phyloP scores from a whole-genome alignment of 768 basidiomycete genomes.

The Ramaria sp. region DNA sequence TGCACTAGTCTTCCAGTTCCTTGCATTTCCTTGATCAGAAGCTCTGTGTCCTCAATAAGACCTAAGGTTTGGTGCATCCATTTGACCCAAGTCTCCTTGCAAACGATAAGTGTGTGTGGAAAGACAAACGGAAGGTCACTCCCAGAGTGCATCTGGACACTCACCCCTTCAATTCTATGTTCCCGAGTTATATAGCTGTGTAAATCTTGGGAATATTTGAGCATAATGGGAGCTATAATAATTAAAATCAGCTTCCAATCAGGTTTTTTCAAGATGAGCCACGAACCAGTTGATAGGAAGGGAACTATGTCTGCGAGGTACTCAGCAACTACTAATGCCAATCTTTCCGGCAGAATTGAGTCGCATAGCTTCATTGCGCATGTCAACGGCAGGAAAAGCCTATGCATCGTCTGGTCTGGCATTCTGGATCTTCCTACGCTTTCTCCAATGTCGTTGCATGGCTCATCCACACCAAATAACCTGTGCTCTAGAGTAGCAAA shows the following conservation, averaged over 20 bases:
- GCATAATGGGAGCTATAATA: background rate
- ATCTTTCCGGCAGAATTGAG: background rate
- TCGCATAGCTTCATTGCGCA: conserved; percentile 3
- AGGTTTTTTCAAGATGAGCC: background rate
- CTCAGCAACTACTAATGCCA: background rate
- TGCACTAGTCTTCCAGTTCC: background rate
- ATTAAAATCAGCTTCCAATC: background rate
- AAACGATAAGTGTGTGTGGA: background rate
- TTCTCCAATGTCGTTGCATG: background rate
- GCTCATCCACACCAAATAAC: background rate
- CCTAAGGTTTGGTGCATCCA: background rate
- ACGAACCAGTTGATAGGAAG: background rate
- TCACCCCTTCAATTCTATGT: background rate
- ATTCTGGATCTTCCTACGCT: background rate
- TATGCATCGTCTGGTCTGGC: background rate
- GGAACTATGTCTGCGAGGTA: background rate
- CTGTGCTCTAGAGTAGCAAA: background rate
- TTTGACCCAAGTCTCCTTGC: background rate
- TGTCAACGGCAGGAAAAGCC: conserved; percentile 2
- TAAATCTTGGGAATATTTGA: conserved; percentile 5
- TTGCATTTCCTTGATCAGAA: background rate
- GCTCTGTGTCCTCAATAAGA: background rate
- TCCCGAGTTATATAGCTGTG: background rate
- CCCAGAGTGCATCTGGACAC: background rate
- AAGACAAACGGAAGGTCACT: background rate